Evolutionary conservation across 2,329 filamentous ascomycete genomes (phyloP).

Genomic region (Raffaelea arxii): DNA sequence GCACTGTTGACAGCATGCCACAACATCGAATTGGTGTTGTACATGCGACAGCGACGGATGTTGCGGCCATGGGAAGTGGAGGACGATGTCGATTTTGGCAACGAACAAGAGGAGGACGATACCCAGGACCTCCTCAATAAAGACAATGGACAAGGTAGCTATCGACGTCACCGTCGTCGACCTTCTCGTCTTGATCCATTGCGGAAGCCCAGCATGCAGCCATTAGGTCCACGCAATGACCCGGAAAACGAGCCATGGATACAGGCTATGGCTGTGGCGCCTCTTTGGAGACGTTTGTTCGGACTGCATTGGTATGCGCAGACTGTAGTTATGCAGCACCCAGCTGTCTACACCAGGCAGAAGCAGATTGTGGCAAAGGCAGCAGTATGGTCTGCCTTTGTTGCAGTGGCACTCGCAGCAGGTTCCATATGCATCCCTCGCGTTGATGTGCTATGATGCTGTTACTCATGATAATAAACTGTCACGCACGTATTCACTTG

Average conservation of each 20-base stretch:
- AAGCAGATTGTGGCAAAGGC: no score
- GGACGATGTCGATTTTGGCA: slow-evolving; percentile 8
- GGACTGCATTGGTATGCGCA: no score
- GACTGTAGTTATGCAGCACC: no score
- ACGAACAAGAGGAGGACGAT: slow-evolving; percentile 5
- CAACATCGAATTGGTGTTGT: slow-evolving; percentile 26
- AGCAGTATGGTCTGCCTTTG: no score
- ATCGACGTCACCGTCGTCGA: neutral
- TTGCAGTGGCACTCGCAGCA: no score
- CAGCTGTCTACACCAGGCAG: no score
- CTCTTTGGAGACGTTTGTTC: no score
- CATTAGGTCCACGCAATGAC: slow-evolving; percentile 24
- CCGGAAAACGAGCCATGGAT: slow-evolving; percentile 22
- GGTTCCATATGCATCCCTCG: no score
- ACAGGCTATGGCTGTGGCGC: no score
- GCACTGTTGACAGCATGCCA: slow-evolving; percentile 24
- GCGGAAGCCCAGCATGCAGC: slow-evolving; percentile 20
- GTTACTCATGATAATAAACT: no score
- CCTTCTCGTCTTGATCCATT: slow-evolving; percentile 15
- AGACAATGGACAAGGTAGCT: neutral
- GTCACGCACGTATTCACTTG: no score
- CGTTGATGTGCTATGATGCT: no score
- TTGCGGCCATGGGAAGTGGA: slow-evolving; percentile 29
- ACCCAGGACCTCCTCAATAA: slow-evolving; percentile 9
- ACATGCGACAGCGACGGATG: slow-evolving; percentile 21